Evolutionary conservation across 139 green algal genomes (phyloP).

Genomic region (Chlamydomonas sp.): DNA sequence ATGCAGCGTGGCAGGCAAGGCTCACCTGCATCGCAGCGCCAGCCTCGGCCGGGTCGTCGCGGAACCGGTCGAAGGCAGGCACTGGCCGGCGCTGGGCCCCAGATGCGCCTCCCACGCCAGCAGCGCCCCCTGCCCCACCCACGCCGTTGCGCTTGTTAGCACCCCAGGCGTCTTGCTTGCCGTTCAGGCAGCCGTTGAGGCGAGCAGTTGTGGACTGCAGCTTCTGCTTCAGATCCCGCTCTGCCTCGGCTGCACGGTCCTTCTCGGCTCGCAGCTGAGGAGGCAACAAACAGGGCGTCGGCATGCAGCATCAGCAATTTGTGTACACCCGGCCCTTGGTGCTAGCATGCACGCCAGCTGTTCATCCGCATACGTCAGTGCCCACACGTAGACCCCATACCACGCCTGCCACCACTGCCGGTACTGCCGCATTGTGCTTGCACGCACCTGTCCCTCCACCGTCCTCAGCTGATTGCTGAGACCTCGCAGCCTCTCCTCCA

Average conservation of each 20-base stretch:
- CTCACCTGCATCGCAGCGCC: not conserved
- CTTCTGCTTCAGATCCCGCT: not conserved
- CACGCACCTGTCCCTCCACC: not conserved
- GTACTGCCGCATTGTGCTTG: too few relatives aligned
- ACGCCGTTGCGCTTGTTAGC: slow-evolving; percentile 3
- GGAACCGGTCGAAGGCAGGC: slow-evolving; percentile 14
- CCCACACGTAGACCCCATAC: too few relatives aligned
- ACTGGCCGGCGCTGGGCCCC: not conserved
- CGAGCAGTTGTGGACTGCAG: slow-evolving; percentile 4
- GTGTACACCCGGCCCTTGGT: too few relatives aligned
- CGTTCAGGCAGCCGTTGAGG: slow-evolving; percentile 22
- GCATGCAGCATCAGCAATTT: too few relatives aligned
- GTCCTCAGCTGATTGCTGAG: not conserved
- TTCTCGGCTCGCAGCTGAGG: slow-evolving; percentile 11
- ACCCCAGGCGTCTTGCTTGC: not conserved
- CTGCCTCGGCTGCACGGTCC: slow-evolving; percentile 6
- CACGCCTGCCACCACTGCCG: too few relatives aligned
- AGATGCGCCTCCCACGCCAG: not conserved
- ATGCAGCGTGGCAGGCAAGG: not conserved
- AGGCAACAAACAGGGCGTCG: not conserved
- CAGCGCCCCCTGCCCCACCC: not conserved
- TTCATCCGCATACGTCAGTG: too few relatives aligned
- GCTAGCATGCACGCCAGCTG: too few relatives aligned
- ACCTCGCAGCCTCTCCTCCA: not conserved
- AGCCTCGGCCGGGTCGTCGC: slow-evolving; percentile 9